Base-by-base conservation (phyloP, 148 eudicot genomes). In the Diospyros lotus region DNA sequence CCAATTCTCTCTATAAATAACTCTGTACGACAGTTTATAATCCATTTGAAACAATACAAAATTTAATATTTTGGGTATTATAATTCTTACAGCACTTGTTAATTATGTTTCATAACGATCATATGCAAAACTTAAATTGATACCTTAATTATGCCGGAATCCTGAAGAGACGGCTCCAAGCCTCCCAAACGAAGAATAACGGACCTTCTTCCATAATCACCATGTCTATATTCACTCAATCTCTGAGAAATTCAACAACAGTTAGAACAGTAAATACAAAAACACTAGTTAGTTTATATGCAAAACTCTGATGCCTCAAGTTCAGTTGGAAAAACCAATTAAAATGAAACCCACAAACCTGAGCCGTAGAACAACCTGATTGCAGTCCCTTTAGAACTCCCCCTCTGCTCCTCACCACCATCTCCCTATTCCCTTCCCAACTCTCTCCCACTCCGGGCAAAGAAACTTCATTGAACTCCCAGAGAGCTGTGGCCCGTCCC, bases 381-480 rank as follows among this genome's bases (percentile, higher is more conserved):
- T 59, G 69, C 18, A 73, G 45, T 4, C 51, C n/a, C 58, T 58
- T 78, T 68, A 62, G 63, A 71, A 45, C 75, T 59, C 53, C 80
- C 44, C 75, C 77, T 66, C 78, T 86, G 2, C 75, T 81, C 46
- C 66, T 78, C 58, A 52, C 65, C 51, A 72, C 86, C 79, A 75
- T 67, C 64, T 46, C 71, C 72, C 61, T 81, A 56, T 1, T 60
- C 53, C 54, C 76, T 46, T 54, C 75, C 69, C 62, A 43, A 69
- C 41, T 51, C 66, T 75, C 77, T 9, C 56, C 77, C 46, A 64
- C 69, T 65, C 55, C 45, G 39, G 87, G 84, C 9, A 88, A 87
- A 80, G 82, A 67, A 45, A 81, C 55, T 39, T 84, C 91, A 83
- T 89, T 84, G 62, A 90, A 78, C 77, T 90, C 97, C 97, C 97